Conservation (phyloP, 768 basidiomycete species). For the Postia placenta region DNA sequence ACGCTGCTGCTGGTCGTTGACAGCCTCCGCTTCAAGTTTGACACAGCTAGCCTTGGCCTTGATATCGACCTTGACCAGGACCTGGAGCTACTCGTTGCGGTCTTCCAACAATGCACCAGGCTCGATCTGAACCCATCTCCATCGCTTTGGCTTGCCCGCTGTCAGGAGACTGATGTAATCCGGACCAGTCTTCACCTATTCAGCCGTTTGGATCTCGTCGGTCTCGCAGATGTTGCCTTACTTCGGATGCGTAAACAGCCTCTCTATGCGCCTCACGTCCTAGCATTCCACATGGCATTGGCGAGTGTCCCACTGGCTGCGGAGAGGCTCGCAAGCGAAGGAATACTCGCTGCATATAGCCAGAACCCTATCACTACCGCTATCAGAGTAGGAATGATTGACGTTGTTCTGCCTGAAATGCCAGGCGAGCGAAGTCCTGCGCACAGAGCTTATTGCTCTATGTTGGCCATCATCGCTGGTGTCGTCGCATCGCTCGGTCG, state of each 20-base stretch:
- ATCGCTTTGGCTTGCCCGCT: conserved; percentile 69
- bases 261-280: conserved; percentile 69
- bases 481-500: conserved; percentile 58
- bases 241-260: conserved; percentile 59
- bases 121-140: conserved; percentile 64
- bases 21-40: conserved; percentile 57
- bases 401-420: conserved; percentile 59
- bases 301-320: conserved; percentile 73
- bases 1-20: conserved; percentile 63
- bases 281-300: conserved; percentile 83
- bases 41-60: conserved; percentile 48
- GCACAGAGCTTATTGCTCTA: conserved; percentile 77
- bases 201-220: conserved; percentile 60
- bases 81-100: conserved; percentile 73
- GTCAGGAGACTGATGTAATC: conserved; percentile 78
- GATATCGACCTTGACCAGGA: conserved; percentile 72
- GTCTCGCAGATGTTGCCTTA: conserved; percentile 58
- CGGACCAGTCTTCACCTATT: conserved; percentile 69
- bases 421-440: conserved; percentile 74
- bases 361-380: conserved; percentile 73
- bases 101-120: conserved; percentile 77
- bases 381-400: conserved; percentile 71
- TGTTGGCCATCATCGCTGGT: conserved; percentile 74
- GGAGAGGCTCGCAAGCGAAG: conserved; percentile 80
- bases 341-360: conserved; percentile 74